These are phyloP conservation scores for Termitomyces sp. DNA, from an alignment of 768 basidiomycete genomes.

Conservation along the genomic window DNA sequence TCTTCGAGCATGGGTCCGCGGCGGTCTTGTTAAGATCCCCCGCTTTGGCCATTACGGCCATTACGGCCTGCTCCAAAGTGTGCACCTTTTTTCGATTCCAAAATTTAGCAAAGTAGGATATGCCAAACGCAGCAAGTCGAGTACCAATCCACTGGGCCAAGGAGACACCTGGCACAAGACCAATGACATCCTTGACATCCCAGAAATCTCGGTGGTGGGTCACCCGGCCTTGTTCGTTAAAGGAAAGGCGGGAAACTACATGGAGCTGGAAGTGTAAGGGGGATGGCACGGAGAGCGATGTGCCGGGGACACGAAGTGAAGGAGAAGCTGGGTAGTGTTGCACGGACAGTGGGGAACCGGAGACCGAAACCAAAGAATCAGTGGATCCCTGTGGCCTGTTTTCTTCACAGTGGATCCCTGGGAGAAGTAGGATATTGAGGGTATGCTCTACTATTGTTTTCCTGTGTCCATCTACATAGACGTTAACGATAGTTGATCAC, in stretches of 20 bases:
- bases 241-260: conserved; percentile 66
- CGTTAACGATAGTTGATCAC: background rate
- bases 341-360: conserved; percentile 26
- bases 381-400: conserved; percentile 27
- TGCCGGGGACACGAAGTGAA: conserved; percentile 53
- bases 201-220: conserved; percentile 78
- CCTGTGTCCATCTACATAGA: conserved; percentile 22
- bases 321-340: conserved; percentile 35
- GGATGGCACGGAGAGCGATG: conserved; percentile 52
- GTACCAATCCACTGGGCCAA: conserved; percentile 66
- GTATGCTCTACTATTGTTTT: conserved; percentile 78
- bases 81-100: conserved; percentile 20
- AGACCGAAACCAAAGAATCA: conserved; percentile 32
- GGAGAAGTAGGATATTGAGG: conserved; percentile 69
- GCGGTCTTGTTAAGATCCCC: conserved; percentile 15
- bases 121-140: conserved; percentile 53
- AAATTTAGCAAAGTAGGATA: conserved; percentile 39
- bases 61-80: conserved; percentile 6
- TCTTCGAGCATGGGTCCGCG: conserved; percentile 15
- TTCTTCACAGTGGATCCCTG: conserved; percentile 57
- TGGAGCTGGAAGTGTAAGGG: conserved; percentile 72
- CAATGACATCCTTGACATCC: conserved; percentile 76
- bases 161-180: conserved; percentile 64
- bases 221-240: conserved; percentile 80
- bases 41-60: conserved; percentile 10